Evolutionary conservation across 495 filamentous ascomycete species (phyloP).

Genomic region (Trichoderma erinaceum): DNA sequence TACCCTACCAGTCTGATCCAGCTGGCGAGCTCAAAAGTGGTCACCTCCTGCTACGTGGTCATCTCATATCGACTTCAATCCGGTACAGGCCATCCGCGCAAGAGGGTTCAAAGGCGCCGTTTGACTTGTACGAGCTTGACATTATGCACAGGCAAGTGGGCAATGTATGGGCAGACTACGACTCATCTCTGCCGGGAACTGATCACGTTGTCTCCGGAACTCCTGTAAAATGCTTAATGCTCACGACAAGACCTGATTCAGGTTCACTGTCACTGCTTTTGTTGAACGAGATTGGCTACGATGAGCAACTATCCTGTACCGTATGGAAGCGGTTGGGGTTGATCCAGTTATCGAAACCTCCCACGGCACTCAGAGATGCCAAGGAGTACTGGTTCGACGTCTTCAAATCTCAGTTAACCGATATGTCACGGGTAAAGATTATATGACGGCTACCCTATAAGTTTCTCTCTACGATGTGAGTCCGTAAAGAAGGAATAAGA

Average conservation of each 20-base stretch:
- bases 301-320: not conserved
- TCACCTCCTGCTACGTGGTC: slow-evolving; percentile 12
- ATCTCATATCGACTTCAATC: slow-evolving; percentile 16
- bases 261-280: not conserved
- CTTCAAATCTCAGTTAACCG: not conserved
- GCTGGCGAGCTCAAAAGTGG: slow-evolving; percentile 19
- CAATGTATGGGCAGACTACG: slow-evolving; percentile 20
- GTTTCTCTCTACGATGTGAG: not conserved
- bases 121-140: slow-evolving; percentile 13
- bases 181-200: not conserved
- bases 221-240: not conserved
- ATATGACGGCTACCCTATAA: not conserved
- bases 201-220: not conserved
- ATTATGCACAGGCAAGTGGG: slow-evolving; percentile 16
- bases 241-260: not conserved
- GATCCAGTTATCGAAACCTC: not conserved
- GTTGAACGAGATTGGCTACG: not conserved
- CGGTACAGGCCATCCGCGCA: not conserved
- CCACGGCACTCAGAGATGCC: not conserved
- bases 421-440: not conserved
- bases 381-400: not conserved
- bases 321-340: not conserved
- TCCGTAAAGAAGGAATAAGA: not conserved
- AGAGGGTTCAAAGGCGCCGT: not conserved
- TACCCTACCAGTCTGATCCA: slow-evolving; percentile 14